phyloP scores from a whole-genome alignment of 805 yeast species.

The Ogataea allantospora region DNA sequence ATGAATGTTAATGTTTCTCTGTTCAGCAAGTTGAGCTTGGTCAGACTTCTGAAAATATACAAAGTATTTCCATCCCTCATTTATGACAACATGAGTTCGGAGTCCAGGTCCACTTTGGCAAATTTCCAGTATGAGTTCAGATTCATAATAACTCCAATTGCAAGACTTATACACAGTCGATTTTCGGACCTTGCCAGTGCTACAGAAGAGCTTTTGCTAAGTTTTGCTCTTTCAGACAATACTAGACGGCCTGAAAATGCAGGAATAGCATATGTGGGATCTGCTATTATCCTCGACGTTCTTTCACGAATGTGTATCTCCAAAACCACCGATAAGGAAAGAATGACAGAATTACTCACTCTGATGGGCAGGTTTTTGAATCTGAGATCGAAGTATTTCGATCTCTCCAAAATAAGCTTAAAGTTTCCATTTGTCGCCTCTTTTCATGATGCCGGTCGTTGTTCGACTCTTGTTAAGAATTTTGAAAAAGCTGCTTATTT shows the following conservation, averaged over 20 bases:
- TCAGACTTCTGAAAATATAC: slow-evolving; percentile 33
- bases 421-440: slow-evolving; percentile 1
- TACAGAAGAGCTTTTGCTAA: slow-evolving; percentile 35
- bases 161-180: slow-evolving; percentile 37
- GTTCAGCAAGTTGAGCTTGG: slow-evolving; percentile 20
- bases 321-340: slow-evolving; percentile 22
- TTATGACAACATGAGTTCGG: slow-evolving; percentile 17
- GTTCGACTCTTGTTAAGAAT: slow-evolving; percentile 35
- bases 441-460: slow-evolving; percentile 28
- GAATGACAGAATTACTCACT: slow-evolving; percentile 36
- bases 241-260: slow-evolving; percentile 27
- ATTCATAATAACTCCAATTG: slow-evolving; percentile 32
- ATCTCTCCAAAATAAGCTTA: slow-evolving; percentile 2
- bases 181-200: slow-evolving; percentile 37
- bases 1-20: slow-evolving; percentile 15
- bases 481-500: slow-evolving; percentile 52
- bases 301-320: slow-evolving; percentile 32
- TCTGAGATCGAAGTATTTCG: slow-evolving; percentile 28
- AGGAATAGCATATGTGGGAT: slow-evolving; percentile 38
- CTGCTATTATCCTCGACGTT: slow-evolving; percentile 37
- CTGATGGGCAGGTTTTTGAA: slow-evolving; percentile 41
- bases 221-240: slow-evolving; percentile 35
- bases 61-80: slow-evolving; percentile 35
- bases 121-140: slow-evolving; percentile 23
- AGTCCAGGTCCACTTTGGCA: slow-evolving; percentile 9